These are phyloP conservation scores for Cyberlindnera bimundalis DNA, from an alignment of 805 yeast species.

Conservation along the genomic window DNA sequence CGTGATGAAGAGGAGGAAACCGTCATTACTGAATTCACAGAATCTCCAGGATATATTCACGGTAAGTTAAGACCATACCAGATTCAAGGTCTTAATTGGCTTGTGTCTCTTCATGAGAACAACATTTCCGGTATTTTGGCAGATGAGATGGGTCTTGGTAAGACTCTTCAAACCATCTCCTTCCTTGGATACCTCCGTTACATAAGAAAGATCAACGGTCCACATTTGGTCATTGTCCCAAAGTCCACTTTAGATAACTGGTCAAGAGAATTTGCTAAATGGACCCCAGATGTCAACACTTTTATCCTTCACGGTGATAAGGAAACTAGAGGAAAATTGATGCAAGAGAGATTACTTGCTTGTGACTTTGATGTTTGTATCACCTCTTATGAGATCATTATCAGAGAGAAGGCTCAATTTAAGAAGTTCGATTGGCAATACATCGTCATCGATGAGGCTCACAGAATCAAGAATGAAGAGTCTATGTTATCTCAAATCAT, in stretches of 20 bases:
- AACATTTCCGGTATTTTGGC: constrained; percentile 74
- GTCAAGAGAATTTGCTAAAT: constrained; percentile 69
- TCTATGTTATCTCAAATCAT: constrained; percentile 65
- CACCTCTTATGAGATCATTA: constrained; percentile 69
- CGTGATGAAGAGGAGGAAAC: constrained; percentile 43
- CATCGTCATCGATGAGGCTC: constrained; percentile 79
- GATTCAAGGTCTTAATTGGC: constrained; percentile 79
- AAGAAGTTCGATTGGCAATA: constrained; percentile 72
- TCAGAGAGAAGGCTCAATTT: constrained; percentile 65
- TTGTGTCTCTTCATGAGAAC: constrained; percentile 63
- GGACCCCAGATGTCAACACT: constrained; percentile 79
- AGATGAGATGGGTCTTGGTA: constrained; percentile 86
- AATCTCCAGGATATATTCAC: constrained; percentile 70
- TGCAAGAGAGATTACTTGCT: constrained; percentile 45
- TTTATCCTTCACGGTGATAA: constrained; percentile 73
- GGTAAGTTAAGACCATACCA: constrained; percentile 73
- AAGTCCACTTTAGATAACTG: constrained; percentile 80
- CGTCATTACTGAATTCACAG: constrained; percentile 66
- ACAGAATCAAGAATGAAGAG: constrained; percentile 70
- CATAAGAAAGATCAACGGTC: constrained; percentile 58
- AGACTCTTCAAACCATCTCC: constrained; percentile 76
- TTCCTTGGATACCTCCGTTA: constrained; percentile 65
- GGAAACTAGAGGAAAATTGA: constrained; percentile 55
- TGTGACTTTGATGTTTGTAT: constrained; percentile 69
- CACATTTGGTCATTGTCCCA: constrained; percentile 74